Evolutionary conservation across 208 protist genomes (phyloP), one percentile per base, ranked within the genome.

Genomic region (Crithidia mellificae): DNA sequence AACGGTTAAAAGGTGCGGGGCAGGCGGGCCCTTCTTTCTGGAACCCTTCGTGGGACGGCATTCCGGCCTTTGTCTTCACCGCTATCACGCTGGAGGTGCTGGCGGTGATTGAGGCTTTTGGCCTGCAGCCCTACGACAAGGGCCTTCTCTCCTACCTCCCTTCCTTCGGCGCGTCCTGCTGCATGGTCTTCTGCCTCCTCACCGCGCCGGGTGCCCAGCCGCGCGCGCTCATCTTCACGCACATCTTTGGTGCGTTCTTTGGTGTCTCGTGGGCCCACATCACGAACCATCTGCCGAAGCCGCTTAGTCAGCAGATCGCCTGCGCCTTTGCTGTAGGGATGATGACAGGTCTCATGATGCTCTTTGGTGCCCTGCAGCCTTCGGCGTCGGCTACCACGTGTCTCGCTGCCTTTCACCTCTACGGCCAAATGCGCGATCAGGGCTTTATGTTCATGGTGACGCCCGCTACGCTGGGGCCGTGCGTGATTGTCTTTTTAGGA

Each of bases 371-470:
- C 12, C 70, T 92, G 59, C 79, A 92, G 61, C 84, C 87, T 5
- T 90, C 87, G 6, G 83, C 81, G 19, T 85, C 87, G 2, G 84
- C 84, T 29, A 90, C 83, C 14, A 81, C 80, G n/a, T 88, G 84
- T 46, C 63, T 90, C 15, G 87, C 81, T 19, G 81, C 68, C 0
- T 82, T 90, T 52, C 81, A 90, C 61, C 22, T 69, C 20, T 87
- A 83, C 62, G 81, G 84, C 14, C 30, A 71, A 38, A 85, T 88
- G 79, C 62, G 71, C 3, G 80, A 89, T 57, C 49, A 81, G 56
- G 80, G 84, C 0, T 90, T 84, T 47, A 80, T 93, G 72, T 90
- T 88, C 57, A 52, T 90, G 49, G 73, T 84, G 22, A 69, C 80
- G 5, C 80, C 84, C 9, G 82, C 82, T 3, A 55, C 79, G 30